phyloP scores from a whole-genome alignment of 108 stramenopile species.

The Nitzschia inconspicua region DNA sequence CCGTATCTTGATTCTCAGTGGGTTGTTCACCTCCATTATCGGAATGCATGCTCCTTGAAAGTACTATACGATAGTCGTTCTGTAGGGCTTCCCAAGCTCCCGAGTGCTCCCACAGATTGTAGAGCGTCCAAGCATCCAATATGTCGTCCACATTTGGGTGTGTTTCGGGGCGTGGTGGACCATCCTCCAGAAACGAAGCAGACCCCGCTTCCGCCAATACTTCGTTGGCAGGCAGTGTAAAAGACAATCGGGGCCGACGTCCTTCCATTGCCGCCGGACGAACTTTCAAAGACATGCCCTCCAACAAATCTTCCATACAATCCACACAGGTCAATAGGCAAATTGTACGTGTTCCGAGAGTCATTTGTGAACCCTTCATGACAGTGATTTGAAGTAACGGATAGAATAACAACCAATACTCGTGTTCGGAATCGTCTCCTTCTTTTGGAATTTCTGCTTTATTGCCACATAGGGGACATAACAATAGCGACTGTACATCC shows the following conservation, averaged over 20 bases:
- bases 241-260: slow-evolving; percentile 26
- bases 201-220: slow-evolving; percentile 48
- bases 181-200: slow-evolving; percentile 52
- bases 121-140: slow-evolving; percentile 59
- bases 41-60: slow-evolving; percentile 40
- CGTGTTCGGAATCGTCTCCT: slow-evolving; percentile 33
- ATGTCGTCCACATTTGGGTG: slow-evolving; percentile 43
- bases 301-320: slow-evolving; percentile 57
- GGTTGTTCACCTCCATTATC: slow-evolving; percentile 23
- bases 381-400: slow-evolving; percentile 53
- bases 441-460: slow-evolving; percentile 36
- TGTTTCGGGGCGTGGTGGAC: slow-evolving; percentile 48
- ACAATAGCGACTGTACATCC: slow-evolving; percentile 38
- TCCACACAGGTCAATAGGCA: slow-evolving; percentile 56
- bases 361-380: slow-evolving; percentile 47
- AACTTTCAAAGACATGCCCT: slow-evolving; percentile 34
- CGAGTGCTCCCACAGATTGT: slow-evolving; percentile 58
- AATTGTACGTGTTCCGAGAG: slow-evolving; percentile 48
- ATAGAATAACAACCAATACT: slow-evolving; percentile 65
- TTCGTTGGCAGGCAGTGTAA: slow-evolving; percentile 47
- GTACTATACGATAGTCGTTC: slow-evolving; percentile 48
- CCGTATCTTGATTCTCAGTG: slow-evolving; percentile 10
- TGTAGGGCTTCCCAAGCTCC: slow-evolving; percentile 66
- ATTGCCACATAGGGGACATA: slow-evolving; percentile 54
- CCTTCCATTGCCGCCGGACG: slow-evolving; percentile 26